phyloP scores from a whole-genome alignment of 2,329 filamentous ascomycete genomes.

The Xylaria sp. region DNA sequence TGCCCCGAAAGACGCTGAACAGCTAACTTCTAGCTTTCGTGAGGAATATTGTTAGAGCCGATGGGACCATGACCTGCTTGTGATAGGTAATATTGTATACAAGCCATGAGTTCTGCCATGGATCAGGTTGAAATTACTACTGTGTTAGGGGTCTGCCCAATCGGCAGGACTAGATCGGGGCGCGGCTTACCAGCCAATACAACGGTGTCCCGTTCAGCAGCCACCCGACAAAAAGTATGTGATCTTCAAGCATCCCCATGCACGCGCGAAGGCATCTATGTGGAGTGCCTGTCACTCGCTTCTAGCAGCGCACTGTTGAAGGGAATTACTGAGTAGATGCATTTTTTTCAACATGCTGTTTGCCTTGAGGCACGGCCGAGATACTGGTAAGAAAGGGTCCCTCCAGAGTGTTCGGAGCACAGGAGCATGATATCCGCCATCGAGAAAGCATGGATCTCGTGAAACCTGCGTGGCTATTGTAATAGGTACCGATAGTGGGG shows the following conservation, averaged over 20 bases:
- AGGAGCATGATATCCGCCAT: neutral
- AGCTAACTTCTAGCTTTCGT: constrained; percentile 6
- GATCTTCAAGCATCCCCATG: constrained; percentile 17
- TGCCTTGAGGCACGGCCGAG: neutral
- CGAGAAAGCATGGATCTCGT: constrained; percentile 2
- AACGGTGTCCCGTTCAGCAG: constrained; percentile 18
- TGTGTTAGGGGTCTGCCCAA: constrained; percentile 21
- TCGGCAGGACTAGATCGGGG: constrained; percentile 19
- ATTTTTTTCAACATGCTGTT: neutral
- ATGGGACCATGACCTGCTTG: neutral
- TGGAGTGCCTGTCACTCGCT: neutral
- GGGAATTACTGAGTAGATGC: neutral
- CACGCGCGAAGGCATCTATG: neutral
- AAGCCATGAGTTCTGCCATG: too few species aligned
- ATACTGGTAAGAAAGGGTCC: neutral
- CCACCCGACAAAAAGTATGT: constrained; percentile 23
- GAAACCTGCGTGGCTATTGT: constrained; percentile 1
- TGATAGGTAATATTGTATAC: constrained; percentile 8
- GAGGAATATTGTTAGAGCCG: neutral
- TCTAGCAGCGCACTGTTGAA: neutral
- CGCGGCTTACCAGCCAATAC: constrained; percentile 23
- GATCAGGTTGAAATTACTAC: constrained; percentile 15
- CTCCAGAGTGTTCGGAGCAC: neutral
- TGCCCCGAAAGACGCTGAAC: neutral
- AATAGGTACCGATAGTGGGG: constrained; percentile 14